Base-by-base conservation (phyloP, 2,329 filamentous ascomycete species). In the Zymoseptoria passerinii region DNA sequence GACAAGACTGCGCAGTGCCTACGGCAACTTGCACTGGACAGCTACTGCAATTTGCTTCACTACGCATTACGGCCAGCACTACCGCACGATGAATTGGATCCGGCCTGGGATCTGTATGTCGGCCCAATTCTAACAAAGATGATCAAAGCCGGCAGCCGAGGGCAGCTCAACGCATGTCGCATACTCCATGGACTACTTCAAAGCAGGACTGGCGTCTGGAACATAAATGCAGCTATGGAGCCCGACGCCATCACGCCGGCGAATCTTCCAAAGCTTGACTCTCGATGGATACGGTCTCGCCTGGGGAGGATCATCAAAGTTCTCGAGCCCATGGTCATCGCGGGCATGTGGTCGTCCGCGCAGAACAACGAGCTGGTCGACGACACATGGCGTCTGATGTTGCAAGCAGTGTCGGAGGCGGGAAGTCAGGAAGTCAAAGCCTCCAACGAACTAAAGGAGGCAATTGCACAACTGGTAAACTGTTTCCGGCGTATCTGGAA, bases 351-450 rank as follows among this genome's bases (percentile, higher is more conserved):
- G 76, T 58, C 53, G 13, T 40, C 61, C 19, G 52, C 61, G 8
- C 64, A 66, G 13, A 56, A 50, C n/a, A 61, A 60, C 48, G 55
- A 56, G 16, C 55, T 61, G 7, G 69, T 73, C 4, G 63, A 66
- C 27, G 58, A 58, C 18, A 65, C 67, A n/a, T 73, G 71, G 58
- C 70, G 74, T 9, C 74, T 78, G 29, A 76, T 90, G 10, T 77
- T 89, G 50, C 75, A 77, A 3, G 82, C 86, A 1, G 77, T 91
- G 27, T 81, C 84, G 2, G 81, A 82, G 53, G 88, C 88, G 48
- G 86, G 86, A 23, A 81, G 80, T 49, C 95, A 96, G 73, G 94
- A 99, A 73, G 87, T 99, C 66, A 95, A 92, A 67, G 86, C 92
- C 6, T 91, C 90, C 0, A 82, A 82, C 10, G 92, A 97, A 61